Percentiles rank a stretch among this genome's conserved stretches.
These are phyloP conservation scores for Candida gigantensis DNA, from an alignment of 1,139 yeast species.

Conservation along the genomic window DNA sequence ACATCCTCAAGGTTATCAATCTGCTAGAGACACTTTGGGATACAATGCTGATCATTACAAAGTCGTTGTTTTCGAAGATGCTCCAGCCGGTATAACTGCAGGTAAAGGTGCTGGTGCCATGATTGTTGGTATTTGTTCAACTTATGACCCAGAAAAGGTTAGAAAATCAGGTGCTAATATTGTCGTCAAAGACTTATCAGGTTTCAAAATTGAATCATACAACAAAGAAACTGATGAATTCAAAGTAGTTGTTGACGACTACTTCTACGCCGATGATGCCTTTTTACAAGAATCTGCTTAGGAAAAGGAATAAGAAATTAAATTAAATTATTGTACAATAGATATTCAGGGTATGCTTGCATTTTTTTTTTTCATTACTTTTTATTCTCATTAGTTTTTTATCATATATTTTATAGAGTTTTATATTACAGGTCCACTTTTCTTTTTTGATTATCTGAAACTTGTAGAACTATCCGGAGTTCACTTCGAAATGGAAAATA, in stretches of 20 bases:
- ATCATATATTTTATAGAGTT: constrained; percentile 3
- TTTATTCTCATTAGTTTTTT: not conserved
- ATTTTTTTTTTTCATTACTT: not conserved
- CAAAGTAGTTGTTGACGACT: constrained; percentile 45
- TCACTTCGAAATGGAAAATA: no score
- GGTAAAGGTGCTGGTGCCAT: constrained; percentile 85
- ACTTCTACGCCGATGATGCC: constrained; percentile 49
- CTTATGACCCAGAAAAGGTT: constrained; percentile 69
- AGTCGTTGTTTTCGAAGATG: constrained; percentile 81
- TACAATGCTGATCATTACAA: constrained; percentile 45
- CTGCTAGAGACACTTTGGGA: constrained; percentile 62
- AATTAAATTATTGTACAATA: constrained; percentile 3
- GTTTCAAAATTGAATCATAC: constrained; percentile 45
- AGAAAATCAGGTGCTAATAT: constrained; percentile 78
- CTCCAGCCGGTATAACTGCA: constrained; percentile 84
- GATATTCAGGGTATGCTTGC: not conserved
- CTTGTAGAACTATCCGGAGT: no score
- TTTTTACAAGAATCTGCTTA: constrained; percentile 29
- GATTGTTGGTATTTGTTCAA: constrained; percentile 81
- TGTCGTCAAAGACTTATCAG: constrained; percentile 70
- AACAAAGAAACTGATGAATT: constrained; percentile 48
- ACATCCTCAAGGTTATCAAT: constrained; percentile 76
- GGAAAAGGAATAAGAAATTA: not conserved
- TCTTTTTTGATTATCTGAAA: no score
- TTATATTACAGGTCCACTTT: not conserved